phyloP scores from a whole-genome alignment of 345 rosid genomes.

The Populus davidiana region DNA sequence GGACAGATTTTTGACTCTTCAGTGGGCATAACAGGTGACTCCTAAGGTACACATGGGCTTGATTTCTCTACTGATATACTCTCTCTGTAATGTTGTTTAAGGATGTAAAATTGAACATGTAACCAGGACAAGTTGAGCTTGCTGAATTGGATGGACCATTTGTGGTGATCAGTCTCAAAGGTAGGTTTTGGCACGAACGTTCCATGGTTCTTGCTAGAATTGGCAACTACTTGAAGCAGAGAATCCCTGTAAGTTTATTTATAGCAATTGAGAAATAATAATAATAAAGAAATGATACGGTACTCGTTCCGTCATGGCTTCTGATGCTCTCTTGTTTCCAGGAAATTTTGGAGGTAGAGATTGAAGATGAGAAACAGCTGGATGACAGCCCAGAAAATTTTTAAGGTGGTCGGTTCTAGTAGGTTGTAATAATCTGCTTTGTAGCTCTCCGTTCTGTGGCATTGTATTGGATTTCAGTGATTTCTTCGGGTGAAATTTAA shows the following conservation, averaged over 20 bases:
- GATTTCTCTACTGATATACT: not conserved
- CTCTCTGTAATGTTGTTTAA: not conserved
- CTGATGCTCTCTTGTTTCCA: not conserved
- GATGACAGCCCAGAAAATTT: slow-evolving; percentile 51
- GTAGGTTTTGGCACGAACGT: slow-evolving; percentile 90
- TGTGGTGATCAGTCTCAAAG: slow-evolving; percentile 77
- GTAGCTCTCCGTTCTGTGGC: no score
- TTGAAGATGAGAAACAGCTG: slow-evolving; percentile 66
- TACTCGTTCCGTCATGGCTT: not conserved
- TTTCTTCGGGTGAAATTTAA: no score
- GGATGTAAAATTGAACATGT: not conserved
- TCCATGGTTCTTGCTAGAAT: slow-evolving; percentile 72
- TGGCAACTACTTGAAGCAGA: slow-evolving; percentile 84
- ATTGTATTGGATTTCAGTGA: no score
- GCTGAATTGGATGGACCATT: slow-evolving; percentile 91
- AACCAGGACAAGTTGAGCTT: slow-evolving; percentile 59
- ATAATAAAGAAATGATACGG: not conserved
- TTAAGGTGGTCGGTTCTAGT: slow-evolving; percentile 32
- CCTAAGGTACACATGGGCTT: slow-evolving; percentile 6
- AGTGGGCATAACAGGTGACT: slow-evolving; percentile 85
- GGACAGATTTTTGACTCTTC: slow-evolving; percentile 71
- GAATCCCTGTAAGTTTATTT: slow-evolving; percentile 66
- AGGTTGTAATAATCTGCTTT: no score
- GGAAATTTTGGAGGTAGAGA: slow-evolving; percentile 52
- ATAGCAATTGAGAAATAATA: not conserved